These are phyloP conservation scores for Ceratocystis diversiconidia DNA, from an alignment of 2,329 filamentous ascomycete genomes.

Conservation along the genomic window DNA sequence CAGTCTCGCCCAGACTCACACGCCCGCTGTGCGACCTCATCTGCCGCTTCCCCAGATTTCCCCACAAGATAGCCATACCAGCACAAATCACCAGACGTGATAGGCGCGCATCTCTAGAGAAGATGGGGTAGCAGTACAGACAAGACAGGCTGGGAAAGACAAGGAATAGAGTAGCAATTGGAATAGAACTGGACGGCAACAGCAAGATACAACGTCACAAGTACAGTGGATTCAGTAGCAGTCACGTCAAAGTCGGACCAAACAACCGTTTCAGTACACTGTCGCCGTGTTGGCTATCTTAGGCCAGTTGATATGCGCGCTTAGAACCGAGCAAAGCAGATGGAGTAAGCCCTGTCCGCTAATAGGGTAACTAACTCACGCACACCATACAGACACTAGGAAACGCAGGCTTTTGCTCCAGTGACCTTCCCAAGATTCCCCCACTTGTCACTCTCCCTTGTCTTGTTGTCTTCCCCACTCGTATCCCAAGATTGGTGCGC, in stretches of 20 bases:
- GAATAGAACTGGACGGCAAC: not conserved
- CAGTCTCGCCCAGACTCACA: not conserved
- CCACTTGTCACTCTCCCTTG: not conserved
- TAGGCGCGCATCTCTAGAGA: constrained; percentile 3
- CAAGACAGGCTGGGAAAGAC: not conserved
- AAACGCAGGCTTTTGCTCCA: not conserved
- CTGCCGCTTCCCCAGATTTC: constrained; percentile 4
- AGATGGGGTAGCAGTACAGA: not conserved
- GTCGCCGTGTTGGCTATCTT: not conserved
- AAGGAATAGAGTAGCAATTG: too few species aligned
- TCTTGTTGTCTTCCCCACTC: not conserved
- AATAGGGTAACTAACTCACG: too few species aligned
- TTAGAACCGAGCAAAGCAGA: not conserved
- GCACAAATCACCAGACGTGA: not conserved
- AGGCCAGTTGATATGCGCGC: not conserved
- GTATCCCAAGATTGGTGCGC: not conserved
- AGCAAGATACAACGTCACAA: not conserved
- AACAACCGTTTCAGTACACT: not conserved
- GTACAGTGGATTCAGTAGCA: not conserved
- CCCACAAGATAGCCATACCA: not conserved
- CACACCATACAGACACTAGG: not conserved
- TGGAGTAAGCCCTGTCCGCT: not conserved
- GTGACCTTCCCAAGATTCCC: not conserved
- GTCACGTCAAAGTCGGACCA: not conserved
- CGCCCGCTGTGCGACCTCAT: not conserved